These are phyloP conservation scores for Epichloe baconii DNA, from an alignment of 2,329 filamentous ascomycete species.

Conservation along the genomic window DNA sequence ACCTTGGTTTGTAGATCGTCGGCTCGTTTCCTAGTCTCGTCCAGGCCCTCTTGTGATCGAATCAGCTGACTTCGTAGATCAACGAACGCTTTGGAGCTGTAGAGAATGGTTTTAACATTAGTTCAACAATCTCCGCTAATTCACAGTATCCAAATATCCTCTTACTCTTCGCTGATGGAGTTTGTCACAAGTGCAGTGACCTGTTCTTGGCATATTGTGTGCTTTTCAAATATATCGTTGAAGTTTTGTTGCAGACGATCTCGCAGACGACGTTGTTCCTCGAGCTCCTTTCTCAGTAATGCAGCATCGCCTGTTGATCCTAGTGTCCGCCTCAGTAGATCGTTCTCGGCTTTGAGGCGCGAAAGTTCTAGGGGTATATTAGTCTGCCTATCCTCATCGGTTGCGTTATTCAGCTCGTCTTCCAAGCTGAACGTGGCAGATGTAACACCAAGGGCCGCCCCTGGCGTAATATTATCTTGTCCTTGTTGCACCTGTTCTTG, in stretches of 20 bases:
- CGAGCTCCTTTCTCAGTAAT: conserved; percentile 41
- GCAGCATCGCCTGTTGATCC: conserved; percentile 41
- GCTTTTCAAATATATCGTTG: conserved; percentile 45
- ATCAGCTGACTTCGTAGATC: conserved; percentile 36
- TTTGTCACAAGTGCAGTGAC: conserved; percentile 40
- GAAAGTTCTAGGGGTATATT: conserved; percentile 39
- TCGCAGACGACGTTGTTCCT: conserved; percentile 36
- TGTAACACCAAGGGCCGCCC: conserved; percentile 8
- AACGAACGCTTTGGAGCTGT: conserved; percentile 39
- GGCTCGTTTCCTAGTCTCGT: conserved; percentile 28
- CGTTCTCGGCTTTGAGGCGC: conserved; percentile 48
- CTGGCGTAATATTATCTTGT: conserved; percentile 12
- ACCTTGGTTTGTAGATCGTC: conserved; percentile 34
- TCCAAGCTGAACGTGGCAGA: conserved; percentile 34
- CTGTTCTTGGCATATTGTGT: conserved; percentile 44
- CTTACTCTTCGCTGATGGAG: conserved; percentile 41
- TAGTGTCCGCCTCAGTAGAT: conserved; percentile 41
- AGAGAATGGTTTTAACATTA: conserved; percentile 24
- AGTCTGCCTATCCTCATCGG: conserved; percentile 23
- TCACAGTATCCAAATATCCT: conserved; percentile 19
- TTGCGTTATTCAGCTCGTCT: conserved; percentile 43
- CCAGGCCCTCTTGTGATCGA: conserved; percentile 33
- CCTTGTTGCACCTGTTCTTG: conserved; percentile 41
- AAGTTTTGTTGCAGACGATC: conserved; percentile 40
- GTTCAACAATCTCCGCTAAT: not conserved